Evolutionary conservation across 768 basidiomycete species (phyloP).

Genomic region (Tylopilus subfusipes): DNA sequence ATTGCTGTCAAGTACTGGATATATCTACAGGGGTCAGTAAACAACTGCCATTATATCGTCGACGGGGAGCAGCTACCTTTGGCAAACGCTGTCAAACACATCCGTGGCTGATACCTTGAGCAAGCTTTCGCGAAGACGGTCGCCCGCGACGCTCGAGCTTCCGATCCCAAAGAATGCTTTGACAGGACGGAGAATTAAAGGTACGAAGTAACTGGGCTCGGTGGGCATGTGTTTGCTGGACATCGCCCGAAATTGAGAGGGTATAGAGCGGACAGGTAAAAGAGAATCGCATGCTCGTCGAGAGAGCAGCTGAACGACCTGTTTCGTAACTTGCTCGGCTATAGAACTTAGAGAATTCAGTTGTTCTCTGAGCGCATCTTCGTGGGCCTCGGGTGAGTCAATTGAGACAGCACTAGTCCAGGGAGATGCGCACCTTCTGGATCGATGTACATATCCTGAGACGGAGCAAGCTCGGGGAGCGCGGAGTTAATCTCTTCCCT

Average conservation of each 20-base stretch:
- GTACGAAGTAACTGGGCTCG: conserved; percentile 85
- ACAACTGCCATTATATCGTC: background rate
- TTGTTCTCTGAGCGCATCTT: conserved; percentile 56
- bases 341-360: conserved; percentile 48
- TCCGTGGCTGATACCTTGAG: conserved; percentile 50
- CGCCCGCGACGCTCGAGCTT: conserved; percentile 56
- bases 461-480: conserved; percentile 45
- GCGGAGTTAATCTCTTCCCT: conserved; percentile 59
- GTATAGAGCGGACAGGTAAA: conserved; percentile 80
- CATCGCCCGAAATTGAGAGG: conserved; percentile 87
- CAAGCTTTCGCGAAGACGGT: conserved; percentile 52
- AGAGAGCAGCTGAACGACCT: conserved; percentile 68
- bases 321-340: conserved; percentile 56
- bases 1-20: conserved; percentile 74
- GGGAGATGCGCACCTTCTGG: conserved; percentile 49
- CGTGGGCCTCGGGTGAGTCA: background rate
- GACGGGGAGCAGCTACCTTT: conserved; percentile 42
- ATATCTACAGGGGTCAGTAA: conserved; percentile 49
- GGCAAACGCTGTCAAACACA: conserved; percentile 69
- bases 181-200: conserved; percentile 75
- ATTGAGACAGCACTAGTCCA: background rate
- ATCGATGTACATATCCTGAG: conserved; percentile 31
- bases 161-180: conserved; percentile 68
- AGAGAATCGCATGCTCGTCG: conserved; percentile 84
- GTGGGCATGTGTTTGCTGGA: conserved; percentile 65